Evolutionary conservation across 139 green algal species (phyloP).

Genomic region (Tetratostichococcus sp.): DNA sequence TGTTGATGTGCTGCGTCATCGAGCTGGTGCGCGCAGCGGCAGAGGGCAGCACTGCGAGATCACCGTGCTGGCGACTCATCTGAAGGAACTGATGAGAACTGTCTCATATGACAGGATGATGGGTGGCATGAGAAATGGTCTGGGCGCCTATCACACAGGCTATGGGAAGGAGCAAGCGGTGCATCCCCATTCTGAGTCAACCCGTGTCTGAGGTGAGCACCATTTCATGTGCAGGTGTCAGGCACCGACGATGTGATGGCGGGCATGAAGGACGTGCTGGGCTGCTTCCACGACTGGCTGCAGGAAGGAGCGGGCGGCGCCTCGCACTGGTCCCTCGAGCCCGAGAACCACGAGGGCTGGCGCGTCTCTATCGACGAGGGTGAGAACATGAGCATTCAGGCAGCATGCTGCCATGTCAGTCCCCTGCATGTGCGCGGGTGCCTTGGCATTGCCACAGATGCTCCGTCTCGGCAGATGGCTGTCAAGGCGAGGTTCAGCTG

Average conservation of each 20-base stretch:
- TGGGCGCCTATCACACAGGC: too few species aligned
- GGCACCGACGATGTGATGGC: slow-evolving; percentile 13
- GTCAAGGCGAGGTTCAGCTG: too few species aligned
- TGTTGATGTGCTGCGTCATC: slow-evolving; percentile 90
- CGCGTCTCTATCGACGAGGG: slow-evolving; percentile 38
- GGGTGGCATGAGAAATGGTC: too few species aligned
- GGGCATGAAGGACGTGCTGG: slow-evolving; percentile 48
- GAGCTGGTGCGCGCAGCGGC: slow-evolving; percentile 53
- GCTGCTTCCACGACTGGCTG: slow-evolving; percentile 50
- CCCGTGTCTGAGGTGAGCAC: background rate
- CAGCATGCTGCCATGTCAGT: background rate
- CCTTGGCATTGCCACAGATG: too few species aligned
- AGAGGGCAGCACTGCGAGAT: slow-evolving; percentile 46
- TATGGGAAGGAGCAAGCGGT: too few species aligned
- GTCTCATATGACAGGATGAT: too few species aligned
- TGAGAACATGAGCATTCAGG: background rate
- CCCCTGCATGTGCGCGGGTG: too few species aligned
- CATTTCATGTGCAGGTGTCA: background rate
- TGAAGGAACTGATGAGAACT: slow-evolving; percentile 66
- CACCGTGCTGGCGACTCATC: slow-evolving; percentile 53
- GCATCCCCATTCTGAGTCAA: too few species aligned
- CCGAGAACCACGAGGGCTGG: slow-evolving; percentile 86
- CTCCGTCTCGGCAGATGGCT: too few species aligned
- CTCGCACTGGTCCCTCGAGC: slow-evolving; percentile 57
- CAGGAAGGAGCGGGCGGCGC: slow-evolving; percentile 25